phyloP scores from a whole-genome alignment of 2,329 filamentous ascomycete genomes.

The Tricladium varicosporioides region DNA sequence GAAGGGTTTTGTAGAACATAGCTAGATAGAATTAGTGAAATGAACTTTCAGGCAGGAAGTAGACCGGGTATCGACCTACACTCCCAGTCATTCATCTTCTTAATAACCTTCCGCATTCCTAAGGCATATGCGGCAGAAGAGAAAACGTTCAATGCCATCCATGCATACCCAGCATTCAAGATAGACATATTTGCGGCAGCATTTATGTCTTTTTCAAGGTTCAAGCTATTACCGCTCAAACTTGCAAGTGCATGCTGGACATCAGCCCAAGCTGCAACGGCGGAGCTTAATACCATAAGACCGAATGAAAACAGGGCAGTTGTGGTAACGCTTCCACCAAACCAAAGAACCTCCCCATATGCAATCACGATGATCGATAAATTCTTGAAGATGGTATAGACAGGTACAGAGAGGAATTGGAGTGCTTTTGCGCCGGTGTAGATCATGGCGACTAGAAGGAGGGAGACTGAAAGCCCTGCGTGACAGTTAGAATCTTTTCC shows the following conservation, averaged over 20 bases:
- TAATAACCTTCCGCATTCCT: slow-evolving; percentile 96
- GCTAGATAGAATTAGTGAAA: no score
- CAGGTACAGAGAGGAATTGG: slow-evolving; percentile 93
- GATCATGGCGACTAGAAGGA: slow-evolving; percentile 99
- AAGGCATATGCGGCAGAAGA: slow-evolving; percentile 89
- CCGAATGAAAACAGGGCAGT: slow-evolving; percentile 91
- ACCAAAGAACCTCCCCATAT: slow-evolving; percentile 98
- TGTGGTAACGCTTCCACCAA: slow-evolving; percentile 85
- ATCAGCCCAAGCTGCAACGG: slow-evolving; percentile 96
- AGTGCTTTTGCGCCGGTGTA: slow-evolving; percentile 96
- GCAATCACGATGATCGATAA: slow-evolving; percentile 98
- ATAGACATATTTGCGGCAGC: slow-evolving; percentile 80
- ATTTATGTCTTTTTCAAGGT: slow-evolving; percentile 52
- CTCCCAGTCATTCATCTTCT: slow-evolving; percentile 99
- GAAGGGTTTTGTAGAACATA: slow-evolving; percentile 99
- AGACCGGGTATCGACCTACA: slow-evolving; percentile 81
- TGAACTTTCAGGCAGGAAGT: no score
- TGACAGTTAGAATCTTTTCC: no score
- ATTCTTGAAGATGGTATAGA: slow-evolving; percentile 99
- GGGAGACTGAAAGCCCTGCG: no score
- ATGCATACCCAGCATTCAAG: slow-evolving; percentile 90
- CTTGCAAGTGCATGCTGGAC: slow-evolving; percentile 77
- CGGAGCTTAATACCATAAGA: slow-evolving; percentile 91
- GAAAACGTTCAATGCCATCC: slow-evolving; percentile 97
- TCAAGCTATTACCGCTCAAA: slow-evolving; percentile 48